Evolutionary conservation across 148 eudicot genomes (phyloP).

Genomic region (Rhododendron vialii): DNA sequence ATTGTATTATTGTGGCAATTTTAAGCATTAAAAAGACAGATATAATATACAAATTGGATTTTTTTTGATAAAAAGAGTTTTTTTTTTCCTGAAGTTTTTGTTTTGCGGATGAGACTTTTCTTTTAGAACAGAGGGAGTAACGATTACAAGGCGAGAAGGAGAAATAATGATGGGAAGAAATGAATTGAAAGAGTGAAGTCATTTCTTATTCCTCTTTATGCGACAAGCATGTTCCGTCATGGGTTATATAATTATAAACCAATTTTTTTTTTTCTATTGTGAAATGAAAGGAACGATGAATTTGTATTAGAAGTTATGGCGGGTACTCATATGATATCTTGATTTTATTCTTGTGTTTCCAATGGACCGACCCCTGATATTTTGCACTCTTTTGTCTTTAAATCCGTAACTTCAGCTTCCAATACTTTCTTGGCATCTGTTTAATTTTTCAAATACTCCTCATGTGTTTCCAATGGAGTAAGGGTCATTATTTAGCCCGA

Average conservation of each 20-base stretch:
- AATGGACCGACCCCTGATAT: not conserved
- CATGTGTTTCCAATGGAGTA: too few relatives aligned
- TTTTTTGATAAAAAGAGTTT: too few relatives aligned
- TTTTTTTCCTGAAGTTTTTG: too few relatives aligned
- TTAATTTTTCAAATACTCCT: not conserved
- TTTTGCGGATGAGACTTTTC: too few relatives aligned
- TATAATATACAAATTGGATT: not conserved
- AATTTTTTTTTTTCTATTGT: not conserved
- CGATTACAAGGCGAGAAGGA: not conserved
- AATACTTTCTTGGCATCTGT: not conserved
- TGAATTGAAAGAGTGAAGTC: conserved; percentile 31
- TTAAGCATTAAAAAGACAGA: not conserved
- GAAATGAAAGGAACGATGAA: conserved; percentile 27
- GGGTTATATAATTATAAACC: conserved; percentile 1
- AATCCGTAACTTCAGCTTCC: not conserved
- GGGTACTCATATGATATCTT: not conserved
- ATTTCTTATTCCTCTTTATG: conserved; percentile 34
- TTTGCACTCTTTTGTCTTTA: not conserved
- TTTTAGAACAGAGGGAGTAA: not conserved
- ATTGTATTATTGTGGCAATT: not conserved
- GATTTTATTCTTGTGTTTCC: not conserved
- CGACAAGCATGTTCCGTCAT: conserved; percentile 35
- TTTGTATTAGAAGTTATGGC: conserved; percentile 1
- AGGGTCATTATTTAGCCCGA: too few relatives aligned
- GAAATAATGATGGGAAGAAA: not conserved